phyloP scores from a whole-genome alignment of 1,284 basidiomycete genomes.

The Kalmanozyma brasiliensis region DNA sequence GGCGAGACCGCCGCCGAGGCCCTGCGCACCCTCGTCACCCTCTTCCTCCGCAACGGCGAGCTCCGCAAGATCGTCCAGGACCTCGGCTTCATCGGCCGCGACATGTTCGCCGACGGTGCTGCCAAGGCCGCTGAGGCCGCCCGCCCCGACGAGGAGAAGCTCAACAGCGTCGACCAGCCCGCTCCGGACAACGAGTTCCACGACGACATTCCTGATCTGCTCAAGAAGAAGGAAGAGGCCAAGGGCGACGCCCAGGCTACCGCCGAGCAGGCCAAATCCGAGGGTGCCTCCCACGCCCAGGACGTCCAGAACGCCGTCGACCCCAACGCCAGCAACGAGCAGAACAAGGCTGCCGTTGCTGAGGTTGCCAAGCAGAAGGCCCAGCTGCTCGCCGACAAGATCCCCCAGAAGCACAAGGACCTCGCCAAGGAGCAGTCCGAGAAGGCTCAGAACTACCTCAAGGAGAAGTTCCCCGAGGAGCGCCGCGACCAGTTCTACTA shows the following conservation, averaged over 20 bases:
- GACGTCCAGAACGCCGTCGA: conserved; percentile 56
- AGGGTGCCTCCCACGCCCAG: conserved; percentile 43
- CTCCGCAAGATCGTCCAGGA: conserved; percentile 61
- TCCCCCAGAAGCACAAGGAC: conserved; percentile 65
- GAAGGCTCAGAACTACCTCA: conserved; percentile 73
- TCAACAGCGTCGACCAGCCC: conserved; percentile 78
- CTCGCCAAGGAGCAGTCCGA: conserved; percentile 57
- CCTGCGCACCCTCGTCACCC: conserved; percentile 61
- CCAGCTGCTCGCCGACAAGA: conserved; percentile 62
- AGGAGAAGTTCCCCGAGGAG: conserved; percentile 86
- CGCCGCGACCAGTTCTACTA: conserved; percentile 83
- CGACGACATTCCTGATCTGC: conserved; percentile 70
- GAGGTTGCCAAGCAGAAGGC: conserved; percentile 71
- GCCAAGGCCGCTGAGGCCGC: conserved; percentile 79
- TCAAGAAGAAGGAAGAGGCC: conserved; percentile 66
- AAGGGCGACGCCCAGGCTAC: conserved; percentile 43
- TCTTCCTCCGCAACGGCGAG: conserved; percentile 65
- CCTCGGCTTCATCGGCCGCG: conserved; percentile 71
- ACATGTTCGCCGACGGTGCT: conserved; percentile 82
- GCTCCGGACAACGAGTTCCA: conserved; percentile 68
- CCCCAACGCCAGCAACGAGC: conserved; percentile 66
- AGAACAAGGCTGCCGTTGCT: conserved; percentile 67
- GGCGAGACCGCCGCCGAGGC: conserved; percentile 62
- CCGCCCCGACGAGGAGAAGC: conserved; percentile 76
- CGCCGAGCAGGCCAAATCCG: conserved; percentile 52